These are phyloP conservation scores for Leptomonas seymouri DNA, from an alignment of 208 protist species.

Conservation along the genomic window DNA sequence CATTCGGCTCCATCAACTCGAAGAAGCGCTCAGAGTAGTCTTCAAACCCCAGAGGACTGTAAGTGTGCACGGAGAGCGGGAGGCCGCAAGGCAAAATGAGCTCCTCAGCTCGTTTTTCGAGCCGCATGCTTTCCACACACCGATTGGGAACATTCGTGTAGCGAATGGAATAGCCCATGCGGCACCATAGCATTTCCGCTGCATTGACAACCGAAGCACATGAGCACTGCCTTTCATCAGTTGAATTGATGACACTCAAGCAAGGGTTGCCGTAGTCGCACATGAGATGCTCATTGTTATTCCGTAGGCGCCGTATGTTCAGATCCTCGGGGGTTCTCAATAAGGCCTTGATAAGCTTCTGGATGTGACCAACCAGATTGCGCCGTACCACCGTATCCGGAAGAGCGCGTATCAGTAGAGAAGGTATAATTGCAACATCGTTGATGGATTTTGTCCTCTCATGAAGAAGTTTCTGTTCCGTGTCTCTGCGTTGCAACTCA, in stretches of 20 bases:
- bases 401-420: constrained; percentile 29
- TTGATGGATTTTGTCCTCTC: constrained; percentile 5
- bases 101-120: constrained; percentile 15
- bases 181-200: constrained; percentile 64
- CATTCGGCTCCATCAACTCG: constrained; percentile 72
- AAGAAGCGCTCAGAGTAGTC: constrained; percentile 81
- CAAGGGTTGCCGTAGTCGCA: constrained; percentile 73
- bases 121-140: constrained; percentile 23
- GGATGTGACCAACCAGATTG: constrained; percentile 28
- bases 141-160: constrained; percentile 54
- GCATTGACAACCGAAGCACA: constrained; percentile 31
- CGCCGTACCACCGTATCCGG: constrained; percentile 24
- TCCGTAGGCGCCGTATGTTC: constrained; percentile 75
- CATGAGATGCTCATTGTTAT: constrained; percentile 73
- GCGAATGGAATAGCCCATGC: constrained; percentile 69
- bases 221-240: constrained; percentile 5
- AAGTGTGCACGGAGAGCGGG: constrained; percentile 43
- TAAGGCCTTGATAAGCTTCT: constrained; percentile 53
- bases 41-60: constrained; percentile 68
- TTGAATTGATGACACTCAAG: constrained; percentile 5
- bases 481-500: constrained; percentile 44
- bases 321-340: constrained; percentile 71
- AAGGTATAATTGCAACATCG: neutral
- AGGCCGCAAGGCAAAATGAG: constrained; percentile 69
- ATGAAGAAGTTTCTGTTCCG: constrained; percentile 34